These are phyloP conservation scores for Sonneratia caseolaris DNA, from an alignment of 345 rosid genomes.

Conservation along the genomic window DNA sequence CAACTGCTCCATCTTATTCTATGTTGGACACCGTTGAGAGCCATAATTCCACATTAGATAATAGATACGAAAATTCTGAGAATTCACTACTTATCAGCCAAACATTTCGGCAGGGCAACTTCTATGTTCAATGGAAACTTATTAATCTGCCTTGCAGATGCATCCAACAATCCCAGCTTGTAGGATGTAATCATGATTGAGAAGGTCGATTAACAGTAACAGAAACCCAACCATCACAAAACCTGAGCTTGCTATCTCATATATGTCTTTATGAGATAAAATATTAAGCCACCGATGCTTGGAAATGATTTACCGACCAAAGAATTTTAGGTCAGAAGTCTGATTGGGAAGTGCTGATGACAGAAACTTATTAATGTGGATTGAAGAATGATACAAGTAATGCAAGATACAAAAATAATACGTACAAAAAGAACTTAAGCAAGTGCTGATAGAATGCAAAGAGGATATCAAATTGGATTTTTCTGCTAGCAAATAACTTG, in stretches of 20 bases:
- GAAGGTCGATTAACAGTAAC: not conserved
- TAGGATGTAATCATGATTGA: not conserved
- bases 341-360: not conserved
- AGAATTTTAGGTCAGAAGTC: not conserved
- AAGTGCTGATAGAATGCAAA: constrained; percentile 18
- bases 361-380: not conserved
- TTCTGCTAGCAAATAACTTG: constrained; percentile 11
- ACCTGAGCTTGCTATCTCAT: not conserved
- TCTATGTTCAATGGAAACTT: too few species aligned
- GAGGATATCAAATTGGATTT: constrained; percentile 12
- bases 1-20: not conserved
- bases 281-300: not conserved
- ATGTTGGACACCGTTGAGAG: not conserved
- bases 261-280: too few species aligned
- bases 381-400: constrained; percentile 14
- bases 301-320: not conserved
- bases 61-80: too few species aligned
- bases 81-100: too few species aligned
- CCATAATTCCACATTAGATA: too few species aligned
- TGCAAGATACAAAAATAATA: constrained; percentile 15
- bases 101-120: too few species aligned
- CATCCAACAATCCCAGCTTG: not conserved
- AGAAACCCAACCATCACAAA: not conserved
- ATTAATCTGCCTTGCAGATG: not conserved
- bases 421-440: constrained; percentile 20